Percentiles rank a stretch among this genome's conserved stretches.
phyloP scores from a whole-genome alignment of 1,284 basidiomycete species.

The Papiliotrema fonsecae region DNA sequence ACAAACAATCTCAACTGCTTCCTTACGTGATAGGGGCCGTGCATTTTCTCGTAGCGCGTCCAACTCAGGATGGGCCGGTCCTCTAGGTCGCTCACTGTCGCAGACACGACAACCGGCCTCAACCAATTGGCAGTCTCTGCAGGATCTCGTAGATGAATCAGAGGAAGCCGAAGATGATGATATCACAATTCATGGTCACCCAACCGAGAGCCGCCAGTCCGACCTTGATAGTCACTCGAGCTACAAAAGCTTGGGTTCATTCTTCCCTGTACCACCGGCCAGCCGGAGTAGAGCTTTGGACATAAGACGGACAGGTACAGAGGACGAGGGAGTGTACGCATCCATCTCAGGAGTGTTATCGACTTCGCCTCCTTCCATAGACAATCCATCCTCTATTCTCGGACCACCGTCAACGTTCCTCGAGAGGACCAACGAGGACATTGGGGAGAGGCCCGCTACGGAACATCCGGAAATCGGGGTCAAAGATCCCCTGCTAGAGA shows the following conservation, averaged over 20 bases:
- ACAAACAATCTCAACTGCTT: background rate
- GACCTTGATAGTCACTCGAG: background rate
- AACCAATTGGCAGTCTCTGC: conserved; percentile 36
- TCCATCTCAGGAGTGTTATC: conserved; percentile 5
- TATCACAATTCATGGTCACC: background rate
- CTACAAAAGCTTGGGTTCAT: background rate
- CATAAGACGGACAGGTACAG: background rate
- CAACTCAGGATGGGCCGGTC: too few relatives aligned
- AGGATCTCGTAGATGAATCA: conserved; percentile 22
- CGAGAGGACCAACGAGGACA: background rate
- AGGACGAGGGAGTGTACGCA: too few relatives aligned
- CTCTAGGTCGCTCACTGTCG: background rate
- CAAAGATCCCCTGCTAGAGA: background rate
- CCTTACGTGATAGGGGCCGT: background rate
- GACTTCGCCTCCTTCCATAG: conserved; percentile 6
- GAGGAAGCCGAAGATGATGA: conserved; percentile 5
- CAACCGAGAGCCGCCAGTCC: background rate
- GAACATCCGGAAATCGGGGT: too few relatives aligned
- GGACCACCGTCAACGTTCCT: background rate
- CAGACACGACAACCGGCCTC: conserved; percentile 1
- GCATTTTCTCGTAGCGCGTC: background rate
- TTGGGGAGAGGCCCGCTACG: too few relatives aligned
- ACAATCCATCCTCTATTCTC: background rate
- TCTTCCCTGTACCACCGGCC: background rate
- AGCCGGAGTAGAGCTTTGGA: background rate